phyloP scores from a whole-genome alignment of 1,284 basidiomycete species.

The Sphagnurus paluster region DNA sequence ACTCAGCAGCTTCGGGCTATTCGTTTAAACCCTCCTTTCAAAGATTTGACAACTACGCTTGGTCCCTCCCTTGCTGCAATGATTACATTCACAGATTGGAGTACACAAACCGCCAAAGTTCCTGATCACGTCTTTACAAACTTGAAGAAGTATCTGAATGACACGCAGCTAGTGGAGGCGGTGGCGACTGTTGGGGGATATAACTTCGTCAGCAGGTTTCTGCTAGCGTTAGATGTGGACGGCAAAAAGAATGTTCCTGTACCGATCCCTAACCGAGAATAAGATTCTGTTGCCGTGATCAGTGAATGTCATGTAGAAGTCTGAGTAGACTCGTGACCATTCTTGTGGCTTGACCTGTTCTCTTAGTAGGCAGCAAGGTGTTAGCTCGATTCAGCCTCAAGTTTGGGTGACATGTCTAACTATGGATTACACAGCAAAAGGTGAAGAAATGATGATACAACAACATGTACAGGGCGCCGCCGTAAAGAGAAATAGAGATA shows the following conservation, averaged over 20 bases:
- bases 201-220: constrained; percentile 41
- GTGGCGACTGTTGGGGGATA: constrained; percentile 41
- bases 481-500: constrained; percentile 4
- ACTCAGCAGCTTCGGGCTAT: constrained; percentile 37
- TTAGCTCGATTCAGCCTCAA: no score
- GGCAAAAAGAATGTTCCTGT: constrained; percentile 38
- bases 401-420: no score
- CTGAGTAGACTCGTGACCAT: no score
- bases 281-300: no score
- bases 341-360: no score
- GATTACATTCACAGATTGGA: constrained; percentile 39
- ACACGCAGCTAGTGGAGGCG: constrained; percentile 42
- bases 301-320: no score
- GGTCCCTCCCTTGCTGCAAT: constrained; percentile 34
- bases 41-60: constrained; percentile 20
- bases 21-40: constrained; percentile 32
- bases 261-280: constrained; percentile 32
- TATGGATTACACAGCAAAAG: no score
- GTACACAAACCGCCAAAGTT: constrained; percentile 35
- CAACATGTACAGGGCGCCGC: constrained; percentile 13
- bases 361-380: no score
- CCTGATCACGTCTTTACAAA: constrained; percentile 36
- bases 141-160: constrained; percentile 33
- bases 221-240: constrained; percentile 41
- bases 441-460: constrained; percentile 5